Conservation (phyloP, 495 filamentous ascomycete genomes). For the Thozetella sp. region DNA sequence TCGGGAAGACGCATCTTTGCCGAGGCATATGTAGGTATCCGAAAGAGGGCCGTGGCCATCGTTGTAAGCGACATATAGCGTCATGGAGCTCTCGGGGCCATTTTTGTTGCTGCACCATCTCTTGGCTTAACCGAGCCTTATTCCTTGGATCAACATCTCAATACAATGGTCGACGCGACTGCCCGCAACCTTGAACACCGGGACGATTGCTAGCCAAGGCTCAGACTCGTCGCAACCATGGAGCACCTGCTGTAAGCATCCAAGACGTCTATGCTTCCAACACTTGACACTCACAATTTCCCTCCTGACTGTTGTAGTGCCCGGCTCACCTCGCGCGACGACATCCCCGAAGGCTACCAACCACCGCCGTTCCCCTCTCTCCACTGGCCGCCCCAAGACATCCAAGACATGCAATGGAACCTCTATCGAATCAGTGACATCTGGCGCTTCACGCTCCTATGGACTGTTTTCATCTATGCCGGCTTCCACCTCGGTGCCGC, state of each 20-base stretch:
- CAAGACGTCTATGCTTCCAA: not conserved
- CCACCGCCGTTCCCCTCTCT: conserved; percentile 86
- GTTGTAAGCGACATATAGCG: too few species aligned
- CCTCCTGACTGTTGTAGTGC: conserved; percentile 2
- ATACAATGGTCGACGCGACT: too few species aligned
- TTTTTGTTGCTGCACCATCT: too few species aligned
- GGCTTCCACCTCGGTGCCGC: conserved; percentile 71
- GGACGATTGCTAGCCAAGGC: not conserved
- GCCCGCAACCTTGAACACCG: not conserved
- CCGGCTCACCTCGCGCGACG: conserved; percentile 29
- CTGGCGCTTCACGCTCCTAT: conserved; percentile 89
- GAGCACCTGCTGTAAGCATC: not conserved
- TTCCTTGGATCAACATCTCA: too few species aligned
- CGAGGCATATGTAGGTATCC: not conserved
- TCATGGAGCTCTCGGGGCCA: too few species aligned
- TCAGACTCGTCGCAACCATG: not conserved
- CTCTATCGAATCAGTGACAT: conserved; percentile 82
- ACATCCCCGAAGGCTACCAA: conserved; percentile 65
- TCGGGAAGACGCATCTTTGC: not conserved
- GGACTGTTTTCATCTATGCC: conserved; percentile 77
- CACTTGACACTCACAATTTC: not conserved
- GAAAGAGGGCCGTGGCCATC: too few species aligned
- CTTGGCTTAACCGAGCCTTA: too few species aligned
- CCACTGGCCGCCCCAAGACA: conserved; percentile 65
- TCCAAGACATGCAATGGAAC: conserved; percentile 55